Conservation (phyloP, 1,139 yeast genomes). For the Candida sp. region DNA sequence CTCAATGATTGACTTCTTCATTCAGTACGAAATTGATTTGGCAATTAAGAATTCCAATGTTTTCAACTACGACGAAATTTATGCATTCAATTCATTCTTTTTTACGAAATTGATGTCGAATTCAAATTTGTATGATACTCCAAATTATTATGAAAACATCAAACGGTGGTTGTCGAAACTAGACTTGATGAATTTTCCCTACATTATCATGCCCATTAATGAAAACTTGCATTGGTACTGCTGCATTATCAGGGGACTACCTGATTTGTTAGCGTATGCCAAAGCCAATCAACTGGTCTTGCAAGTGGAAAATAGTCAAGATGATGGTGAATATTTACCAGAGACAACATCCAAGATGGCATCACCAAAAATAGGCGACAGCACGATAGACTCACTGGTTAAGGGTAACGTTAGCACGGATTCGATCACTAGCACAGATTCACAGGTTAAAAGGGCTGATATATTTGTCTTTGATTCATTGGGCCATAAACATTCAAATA, state of each 20-base stretch:
- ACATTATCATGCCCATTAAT: constrained; percentile 78
- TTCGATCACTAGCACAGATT: background rate
- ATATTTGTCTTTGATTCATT: constrained; percentile 81
- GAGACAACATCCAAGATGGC: background rate
- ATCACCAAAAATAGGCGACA: background rate
- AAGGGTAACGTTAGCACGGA: constrained; percentile 2
- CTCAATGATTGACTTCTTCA: constrained; percentile 67
- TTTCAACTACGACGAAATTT: constrained; percentile 31
- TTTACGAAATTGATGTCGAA: constrained; percentile 57
- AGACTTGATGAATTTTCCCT: constrained; percentile 58
- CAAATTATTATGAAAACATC: constrained; percentile 58
- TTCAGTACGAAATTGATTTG: constrained; percentile 52
- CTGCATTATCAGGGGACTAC: constrained; percentile 56
- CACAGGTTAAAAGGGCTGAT: constrained; percentile 26
- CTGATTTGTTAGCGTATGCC: constrained; percentile 22
- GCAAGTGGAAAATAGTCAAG: background rate
- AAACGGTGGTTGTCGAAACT: constrained; percentile 78
- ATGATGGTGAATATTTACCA: background rate
- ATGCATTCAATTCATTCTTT: constrained; percentile 82
- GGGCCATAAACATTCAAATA: constrained; percentile 51
- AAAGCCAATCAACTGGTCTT: constrained; percentile 1
- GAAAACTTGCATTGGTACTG: constrained; percentile 88
- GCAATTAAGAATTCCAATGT: constrained; percentile 20
- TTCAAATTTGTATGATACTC: constrained; percentile 6
- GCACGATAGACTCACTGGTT: background rate